These are phyloP conservation scores for Colletotrichum abscissum DNA, from an alignment of 2,329 filamentous ascomycete genomes.

Conservation along the genomic window DNA sequence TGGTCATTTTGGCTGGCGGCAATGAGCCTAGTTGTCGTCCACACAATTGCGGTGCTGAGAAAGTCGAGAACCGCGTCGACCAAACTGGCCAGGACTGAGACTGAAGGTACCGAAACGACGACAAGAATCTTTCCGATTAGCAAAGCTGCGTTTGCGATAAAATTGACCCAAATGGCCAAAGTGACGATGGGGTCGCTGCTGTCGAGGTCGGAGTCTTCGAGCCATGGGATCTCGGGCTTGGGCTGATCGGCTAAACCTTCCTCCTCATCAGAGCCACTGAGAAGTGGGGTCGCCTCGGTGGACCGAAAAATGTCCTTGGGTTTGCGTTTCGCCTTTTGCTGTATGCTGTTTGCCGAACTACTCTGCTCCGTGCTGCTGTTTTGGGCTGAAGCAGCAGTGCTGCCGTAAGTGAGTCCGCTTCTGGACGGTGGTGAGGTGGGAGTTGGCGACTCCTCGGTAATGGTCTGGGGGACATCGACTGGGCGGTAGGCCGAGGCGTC, in stretches of 20 bases:
- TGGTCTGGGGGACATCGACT: constrained; percentile 76
- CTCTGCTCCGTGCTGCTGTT: constrained; percentile 34
- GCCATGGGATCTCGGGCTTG: constrained; percentile 73
- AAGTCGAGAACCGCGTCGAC: constrained; percentile 86
- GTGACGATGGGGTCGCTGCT: constrained; percentile 81
- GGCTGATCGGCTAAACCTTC: constrained; percentile 50
- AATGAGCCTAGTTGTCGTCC: constrained; percentile 81
- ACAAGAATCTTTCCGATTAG: constrained; percentile 82
- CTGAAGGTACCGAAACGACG: constrained; percentile 80
- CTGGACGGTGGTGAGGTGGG: constrained; percentile 42
- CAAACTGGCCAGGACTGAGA: constrained; percentile 83
- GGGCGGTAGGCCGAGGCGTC: constrained; percentile 64
- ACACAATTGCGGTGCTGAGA: constrained; percentile 83
- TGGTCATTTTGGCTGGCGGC: constrained; percentile 73
- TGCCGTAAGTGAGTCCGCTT: constrained; percentile 36
- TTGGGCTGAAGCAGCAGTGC: constrained; percentile 28
- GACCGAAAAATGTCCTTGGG: constrained; percentile 87
- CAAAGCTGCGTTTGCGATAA: constrained; percentile 80
- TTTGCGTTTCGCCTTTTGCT: constrained; percentile 77
- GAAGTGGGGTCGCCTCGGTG: constrained; percentile 75
- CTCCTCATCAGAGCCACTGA: constrained; percentile 58
- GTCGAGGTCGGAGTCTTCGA: constrained; percentile 78
- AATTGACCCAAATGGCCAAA: constrained; percentile 89
- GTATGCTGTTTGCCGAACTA: constrained; percentile 37
- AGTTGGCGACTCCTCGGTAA: constrained; percentile 72